Conservation (phyloP, 768 basidiomycete genomes). For the Phaffia australis region DNA sequence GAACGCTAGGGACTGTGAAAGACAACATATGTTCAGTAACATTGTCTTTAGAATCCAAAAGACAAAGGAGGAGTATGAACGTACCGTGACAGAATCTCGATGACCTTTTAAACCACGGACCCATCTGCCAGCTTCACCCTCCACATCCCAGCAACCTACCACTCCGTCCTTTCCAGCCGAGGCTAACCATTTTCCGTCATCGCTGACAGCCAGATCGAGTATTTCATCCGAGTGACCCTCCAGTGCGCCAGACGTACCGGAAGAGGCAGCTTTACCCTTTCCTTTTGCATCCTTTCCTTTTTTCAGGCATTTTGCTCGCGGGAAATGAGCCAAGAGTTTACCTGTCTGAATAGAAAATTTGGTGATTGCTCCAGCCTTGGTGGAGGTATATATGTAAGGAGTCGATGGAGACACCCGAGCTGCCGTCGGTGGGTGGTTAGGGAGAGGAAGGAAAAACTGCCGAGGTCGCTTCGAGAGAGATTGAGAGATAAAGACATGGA, state of each 20-base stretch:
- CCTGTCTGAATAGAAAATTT: slow-evolving; percentile 70
- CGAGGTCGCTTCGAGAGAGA: slow-evolving; percentile 31
- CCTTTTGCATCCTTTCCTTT: slow-evolving; percentile 34
- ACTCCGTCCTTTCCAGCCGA: slow-evolving; percentile 76
- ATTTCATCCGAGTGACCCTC: slow-evolving; percentile 82
- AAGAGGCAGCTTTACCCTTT: slow-evolving; percentile 50
- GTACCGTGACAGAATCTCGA: slow-evolving; percentile 56
- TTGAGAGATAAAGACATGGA: slow-evolving; percentile 70
- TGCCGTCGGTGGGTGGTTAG: slow-evolving; percentile 45
- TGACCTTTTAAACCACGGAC: slow-evolving; percentile 70
- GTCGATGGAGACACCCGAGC: slow-evolving; percentile 59
- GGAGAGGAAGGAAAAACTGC: slow-evolving; percentile 42
- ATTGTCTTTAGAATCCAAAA: slow-evolving; percentile 26
- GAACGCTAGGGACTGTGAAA: slow-evolving; percentile 17
- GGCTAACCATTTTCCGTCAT: slow-evolving; percentile 72
- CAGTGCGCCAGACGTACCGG: slow-evolving; percentile 35
- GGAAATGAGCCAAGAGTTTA: slow-evolving; percentile 49
- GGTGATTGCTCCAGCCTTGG: slow-evolving; percentile 81
- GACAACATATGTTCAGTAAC: slow-evolving; percentile 4
- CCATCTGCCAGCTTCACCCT: slow-evolving; percentile 56
- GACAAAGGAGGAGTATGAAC: slow-evolving; percentile 33
- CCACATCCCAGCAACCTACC: slow-evolving; percentile 73
- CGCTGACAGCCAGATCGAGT: slow-evolving; percentile 66
- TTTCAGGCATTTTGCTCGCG: slow-evolving; percentile 37
- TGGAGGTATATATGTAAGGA: slow-evolving; percentile 80